These are phyloP conservation scores for Marchantia paleacea DNA, from an alignment of 225 moss, liverwort and hornwort species.

Conservation along the genomic window DNA sequence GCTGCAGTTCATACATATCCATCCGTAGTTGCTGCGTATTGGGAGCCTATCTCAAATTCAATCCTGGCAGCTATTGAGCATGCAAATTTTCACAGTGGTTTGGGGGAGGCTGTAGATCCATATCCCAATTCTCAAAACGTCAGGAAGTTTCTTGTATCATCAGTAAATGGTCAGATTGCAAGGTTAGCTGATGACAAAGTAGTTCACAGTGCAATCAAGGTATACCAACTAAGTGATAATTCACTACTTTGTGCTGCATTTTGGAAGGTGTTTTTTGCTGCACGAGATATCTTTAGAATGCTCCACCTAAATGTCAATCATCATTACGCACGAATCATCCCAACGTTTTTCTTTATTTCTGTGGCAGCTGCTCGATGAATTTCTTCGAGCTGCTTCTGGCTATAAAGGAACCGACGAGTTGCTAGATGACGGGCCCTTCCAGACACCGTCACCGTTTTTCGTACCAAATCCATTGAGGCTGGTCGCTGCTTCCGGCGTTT, in stretches of 20 bases:
- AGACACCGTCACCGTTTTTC: conserved; percentile 45
- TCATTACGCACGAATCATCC: background rate
- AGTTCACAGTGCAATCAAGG: conserved; percentile 96
- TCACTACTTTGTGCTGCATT: background rate
- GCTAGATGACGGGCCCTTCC: conserved; percentile 57
- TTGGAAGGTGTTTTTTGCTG: background rate
- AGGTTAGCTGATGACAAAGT: conserved; percentile 82
- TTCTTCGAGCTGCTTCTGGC: conserved; percentile 77
- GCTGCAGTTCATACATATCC: conserved; percentile 80
- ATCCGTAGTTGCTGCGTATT: conserved; percentile 49
- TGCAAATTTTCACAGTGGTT: conserved; percentile 5
- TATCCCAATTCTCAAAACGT: conserved; percentile 32
- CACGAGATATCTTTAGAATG: background rate
- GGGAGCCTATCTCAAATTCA: conserved; percentile 61
- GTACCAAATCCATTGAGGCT: conserved; percentile 47
- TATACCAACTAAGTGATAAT: conserved; percentile 26
- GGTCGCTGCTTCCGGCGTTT: conserved; percentile 15
- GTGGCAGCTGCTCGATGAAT: conserved; percentile 83
- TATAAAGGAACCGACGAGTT: conserved; percentile 71
- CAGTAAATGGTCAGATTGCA: conserved; percentile 53
- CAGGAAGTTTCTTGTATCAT: conserved; percentile 36
- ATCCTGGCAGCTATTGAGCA: conserved; percentile 36
- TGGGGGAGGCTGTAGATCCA: conserved; percentile 23
- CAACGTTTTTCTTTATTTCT: background rate
- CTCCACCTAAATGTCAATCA: background rate